Evolutionary conservation across 2,329 filamentous ascomycete genomes (phyloP).

Genomic region (Teratosphaeria epicoccoides): DNA sequence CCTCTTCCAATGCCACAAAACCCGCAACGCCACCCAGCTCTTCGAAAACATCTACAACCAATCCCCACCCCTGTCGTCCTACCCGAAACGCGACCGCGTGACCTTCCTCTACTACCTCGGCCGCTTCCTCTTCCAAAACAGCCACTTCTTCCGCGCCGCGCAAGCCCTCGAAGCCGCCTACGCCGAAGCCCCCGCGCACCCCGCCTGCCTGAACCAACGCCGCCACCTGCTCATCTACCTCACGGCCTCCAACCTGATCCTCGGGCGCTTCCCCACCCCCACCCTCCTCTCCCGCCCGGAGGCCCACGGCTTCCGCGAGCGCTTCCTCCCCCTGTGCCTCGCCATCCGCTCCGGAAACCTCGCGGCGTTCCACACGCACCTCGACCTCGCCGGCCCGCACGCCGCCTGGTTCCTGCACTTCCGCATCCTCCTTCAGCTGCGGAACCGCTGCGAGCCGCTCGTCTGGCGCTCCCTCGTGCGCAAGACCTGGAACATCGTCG

Average conservation of each 20-base stretch:
- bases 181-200: conserved; percentile 51
- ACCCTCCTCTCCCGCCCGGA: conserved; percentile 60
- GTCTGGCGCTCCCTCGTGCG: conserved; percentile 76
- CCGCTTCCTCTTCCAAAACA: conserved; percentile 76
- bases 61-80: conserved; percentile 69
- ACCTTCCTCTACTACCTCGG: conserved; percentile 93
- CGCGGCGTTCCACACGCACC: conserved; percentile 57
- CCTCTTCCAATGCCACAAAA: conserved; percentile 77
- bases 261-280: conserved; percentile 69
- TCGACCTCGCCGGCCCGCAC: conserved; percentile 44
- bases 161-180: conserved; percentile 71
- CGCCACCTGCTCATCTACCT: conserved; percentile 73
- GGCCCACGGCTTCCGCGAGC: conserved; percentile 50
- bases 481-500: conserved; percentile 66
- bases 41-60: conserved; percentile 79
- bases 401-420: conserved; percentile 65
- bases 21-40: conserved; percentile 73
- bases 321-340: conserved; percentile 62
- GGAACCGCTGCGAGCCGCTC: conserved; percentile 66
- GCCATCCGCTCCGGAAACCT: conserved; percentile 68
- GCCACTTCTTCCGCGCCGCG: conserved; percentile 68
- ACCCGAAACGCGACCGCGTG: conserved; percentile 76
- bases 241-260: conserved; percentile 68
- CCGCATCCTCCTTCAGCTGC: conserved; percentile 64
- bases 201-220: conserved; percentile 53